These are phyloP conservation scores for Turritis glabra DNA, from an alignment of 345 rosid species.

Conservation along the genomic window DNA sequence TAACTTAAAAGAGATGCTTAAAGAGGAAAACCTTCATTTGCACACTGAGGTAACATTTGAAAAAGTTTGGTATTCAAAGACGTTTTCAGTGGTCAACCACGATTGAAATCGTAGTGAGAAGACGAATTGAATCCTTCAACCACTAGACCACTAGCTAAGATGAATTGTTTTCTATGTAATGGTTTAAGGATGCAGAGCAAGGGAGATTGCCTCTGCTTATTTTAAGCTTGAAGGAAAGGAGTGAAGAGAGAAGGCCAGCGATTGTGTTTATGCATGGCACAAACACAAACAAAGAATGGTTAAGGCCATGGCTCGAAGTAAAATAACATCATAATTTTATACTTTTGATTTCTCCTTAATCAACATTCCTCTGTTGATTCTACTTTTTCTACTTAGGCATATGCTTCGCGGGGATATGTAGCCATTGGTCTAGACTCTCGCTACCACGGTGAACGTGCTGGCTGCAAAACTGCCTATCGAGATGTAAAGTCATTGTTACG, in stretches of 20 bases:
- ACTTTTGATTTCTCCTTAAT: neutral
- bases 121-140: neutral
- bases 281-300: constrained; percentile 77
- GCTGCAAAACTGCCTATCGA: constrained; percentile 55
- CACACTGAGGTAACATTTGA: constrained; percentile 61
- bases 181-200: constrained; percentile 62
- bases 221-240: constrained; percentile 55
- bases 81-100: too few species aligned
- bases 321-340: neutral
- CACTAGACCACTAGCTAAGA: neutral
- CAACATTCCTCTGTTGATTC: constrained; percentile 5
- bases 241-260: constrained; percentile 57
- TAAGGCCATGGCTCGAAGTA: constrained; percentile 90
- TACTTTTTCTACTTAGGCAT: constrained; percentile 49
- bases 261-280: constrained; percentile 89
- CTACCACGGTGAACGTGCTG: constrained; percentile 88
- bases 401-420: constrained; percentile 87
- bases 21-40: constrained; percentile 74
- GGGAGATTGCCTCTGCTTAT: constrained; percentile 71
- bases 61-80: neutral
- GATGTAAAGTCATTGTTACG: constrained; percentile 45
- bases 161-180: constrained; percentile 2
- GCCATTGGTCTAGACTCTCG: constrained; percentile 87
- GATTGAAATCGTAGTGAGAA: too few species aligned
- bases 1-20: constrained; percentile 54